Percentiles rank a stretch among this genome's conserved stretches.
Conservation (phyloP, 2,329 filamentous ascomycete species). For the Cladosporium sp. region DNA sequence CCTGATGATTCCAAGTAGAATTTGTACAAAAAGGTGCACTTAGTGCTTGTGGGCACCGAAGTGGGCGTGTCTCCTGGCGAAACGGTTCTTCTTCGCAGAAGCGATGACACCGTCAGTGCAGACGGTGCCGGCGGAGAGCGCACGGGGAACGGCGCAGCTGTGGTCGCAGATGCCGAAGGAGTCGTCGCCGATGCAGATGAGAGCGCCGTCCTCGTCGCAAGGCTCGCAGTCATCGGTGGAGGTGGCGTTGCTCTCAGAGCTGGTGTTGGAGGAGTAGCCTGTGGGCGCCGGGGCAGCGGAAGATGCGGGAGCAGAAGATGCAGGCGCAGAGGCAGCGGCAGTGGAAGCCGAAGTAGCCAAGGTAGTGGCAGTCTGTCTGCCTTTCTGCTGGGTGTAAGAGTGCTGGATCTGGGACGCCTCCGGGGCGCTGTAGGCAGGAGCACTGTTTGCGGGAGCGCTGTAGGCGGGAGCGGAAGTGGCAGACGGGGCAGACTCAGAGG, state of each 20-base stretch:
- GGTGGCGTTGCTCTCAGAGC: neutral
- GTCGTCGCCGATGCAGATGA: conserved; percentile 40
- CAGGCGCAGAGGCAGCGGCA: neutral
- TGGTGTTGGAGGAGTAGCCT: conserved; percentile 2
- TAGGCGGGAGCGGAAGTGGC: conserved; percentile 17
- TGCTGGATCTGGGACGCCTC: neutral
- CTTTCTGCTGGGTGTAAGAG: conserved; percentile 1
- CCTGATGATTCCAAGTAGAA: neutral
- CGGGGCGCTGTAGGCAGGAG: conserved; percentile 1
- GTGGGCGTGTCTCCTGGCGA: conserved; percentile 17
- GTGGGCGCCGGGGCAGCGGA: conserved; percentile 7
- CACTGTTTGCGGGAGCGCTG: conserved; percentile 1
- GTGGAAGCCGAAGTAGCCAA: conserved; percentile 3
- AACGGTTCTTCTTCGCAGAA: conserved; percentile 16
- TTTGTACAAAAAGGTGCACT: neutral
- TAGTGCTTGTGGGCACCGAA: conserved; percentile 13
- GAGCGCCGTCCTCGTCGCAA: conserved; percentile 37
- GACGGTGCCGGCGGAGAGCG: conserved; percentile 38
- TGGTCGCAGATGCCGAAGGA: conserved; percentile 43
- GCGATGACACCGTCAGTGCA: conserved; percentile 36
- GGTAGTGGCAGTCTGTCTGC: conserved; percentile 4
- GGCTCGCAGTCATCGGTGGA: conserved; percentile 23
- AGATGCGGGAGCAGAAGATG: neutral
- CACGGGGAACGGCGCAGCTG: conserved; percentile 37
- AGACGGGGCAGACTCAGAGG: conserved; percentile 16